phyloP scores from a whole-genome alignment of 1,139 yeast genomes.

The Kodamaea suecica region DNA sequence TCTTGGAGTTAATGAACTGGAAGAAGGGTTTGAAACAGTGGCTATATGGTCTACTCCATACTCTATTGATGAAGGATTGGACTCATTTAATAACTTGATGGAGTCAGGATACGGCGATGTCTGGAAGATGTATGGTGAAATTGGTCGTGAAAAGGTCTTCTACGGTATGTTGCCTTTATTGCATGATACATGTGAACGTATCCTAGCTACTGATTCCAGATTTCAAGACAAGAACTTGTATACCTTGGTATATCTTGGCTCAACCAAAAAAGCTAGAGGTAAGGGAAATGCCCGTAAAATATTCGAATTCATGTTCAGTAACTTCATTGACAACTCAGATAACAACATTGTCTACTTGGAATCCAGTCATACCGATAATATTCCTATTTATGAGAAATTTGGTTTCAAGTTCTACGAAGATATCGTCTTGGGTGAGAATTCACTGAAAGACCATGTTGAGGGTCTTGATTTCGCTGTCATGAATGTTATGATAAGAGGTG shows the following conservation, averaged over 20 bases:
- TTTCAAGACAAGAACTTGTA: conserved; percentile 42
- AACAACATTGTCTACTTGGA: conserved; percentile 53
- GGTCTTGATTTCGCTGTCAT: conserved; percentile 51
- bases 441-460: conserved; percentile 26
- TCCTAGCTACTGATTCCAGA: conserved; percentile 30
- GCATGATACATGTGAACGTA: conserved; percentile 48
- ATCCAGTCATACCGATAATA: conserved; percentile 50
- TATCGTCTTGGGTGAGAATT: conserved; percentile 46
- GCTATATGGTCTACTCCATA: conserved; percentile 61
- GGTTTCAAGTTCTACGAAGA: conserved; percentile 53
- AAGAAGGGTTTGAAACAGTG: conserved; percentile 56
- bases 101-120: conserved; percentile 56
- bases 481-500: conserved; percentile 58
- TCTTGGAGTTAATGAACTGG: conserved; percentile 44
- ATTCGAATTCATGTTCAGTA: conserved; percentile 53
- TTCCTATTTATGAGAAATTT: conserved; percentile 57
- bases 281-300: conserved; percentile 63
- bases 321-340: conserved; percentile 46
- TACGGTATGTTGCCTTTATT: conserved; percentile 55
- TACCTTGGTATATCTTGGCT: conserved; percentile 63
- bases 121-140: conserved; percentile 49
- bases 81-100: conserved; percentile 48
- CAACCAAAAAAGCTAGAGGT: conserved; percentile 57
- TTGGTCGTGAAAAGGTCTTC: conserved; percentile 54
- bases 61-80: conserved; percentile 41